A percentile compares a stretch with the other conserved stretches of the same genome.
Conservation (phyloP, 441 rosid species). For the Euphorbia schlechtendalii region DNA sequence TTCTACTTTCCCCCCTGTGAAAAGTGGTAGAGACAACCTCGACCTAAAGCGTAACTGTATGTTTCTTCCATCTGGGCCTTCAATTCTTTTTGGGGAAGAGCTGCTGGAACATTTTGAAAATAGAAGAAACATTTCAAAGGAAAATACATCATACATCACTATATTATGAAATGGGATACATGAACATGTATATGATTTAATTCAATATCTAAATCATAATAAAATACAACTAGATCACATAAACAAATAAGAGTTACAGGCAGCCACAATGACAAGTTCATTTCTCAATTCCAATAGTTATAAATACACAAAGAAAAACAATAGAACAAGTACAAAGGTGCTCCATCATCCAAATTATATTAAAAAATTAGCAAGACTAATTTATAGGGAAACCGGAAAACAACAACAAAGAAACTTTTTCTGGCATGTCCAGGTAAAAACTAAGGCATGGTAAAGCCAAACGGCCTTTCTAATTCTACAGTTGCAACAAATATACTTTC, state of each 20-base stretch:
- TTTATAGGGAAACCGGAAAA: not conserved
- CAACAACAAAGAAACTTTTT: not conserved
- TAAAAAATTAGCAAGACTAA: not conserved
- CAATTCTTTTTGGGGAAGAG: conserved; percentile 80
- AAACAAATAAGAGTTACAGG: not conserved
- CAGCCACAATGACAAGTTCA: not conserved
- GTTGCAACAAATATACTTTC: not conserved
- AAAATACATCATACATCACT: too few species aligned
- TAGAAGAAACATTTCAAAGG: too few species aligned
- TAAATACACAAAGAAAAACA: not conserved
- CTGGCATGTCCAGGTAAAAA: not conserved
- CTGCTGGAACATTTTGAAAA: conserved; percentile 36
- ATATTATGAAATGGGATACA: too few species aligned
- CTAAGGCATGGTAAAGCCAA: not conserved
- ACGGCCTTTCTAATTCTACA: not conserved
- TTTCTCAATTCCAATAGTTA: not conserved
- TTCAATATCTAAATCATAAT: not conserved
- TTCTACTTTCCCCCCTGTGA: conserved; percentile 96
- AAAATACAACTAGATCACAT: not conserved
- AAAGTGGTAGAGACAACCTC: conserved; percentile 90
- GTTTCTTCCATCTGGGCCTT: conserved; percentile 79
- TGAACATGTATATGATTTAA: too few species aligned
- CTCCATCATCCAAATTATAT: not conserved
- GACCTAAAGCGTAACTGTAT: conserved; percentile 74
- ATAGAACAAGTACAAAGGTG: too few species aligned